Evolutionary conservation across 2,329 filamentous ascomycete genomes (phyloP).

Genomic region (Nannizziopsis barbatae): DNA sequence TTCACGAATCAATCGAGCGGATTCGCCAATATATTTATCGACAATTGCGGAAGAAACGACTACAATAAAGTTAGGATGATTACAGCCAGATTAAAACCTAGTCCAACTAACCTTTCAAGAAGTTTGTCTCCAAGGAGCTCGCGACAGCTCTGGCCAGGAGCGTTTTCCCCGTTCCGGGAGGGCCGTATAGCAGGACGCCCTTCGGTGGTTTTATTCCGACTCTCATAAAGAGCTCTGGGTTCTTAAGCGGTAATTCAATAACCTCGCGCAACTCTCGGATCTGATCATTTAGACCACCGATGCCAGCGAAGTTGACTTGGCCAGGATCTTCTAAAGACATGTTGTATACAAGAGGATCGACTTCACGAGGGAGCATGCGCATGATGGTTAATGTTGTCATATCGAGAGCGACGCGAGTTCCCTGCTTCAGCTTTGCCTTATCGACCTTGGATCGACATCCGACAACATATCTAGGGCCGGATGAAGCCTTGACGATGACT

Average conservation of each 20-base stretch:
- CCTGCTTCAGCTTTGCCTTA: slow-evolving; percentile 94
- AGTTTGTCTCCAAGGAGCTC: slow-evolving; percentile 94
- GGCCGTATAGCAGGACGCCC: slow-evolving; percentile 89
- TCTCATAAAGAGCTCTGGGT: slow-evolving; percentile 90
- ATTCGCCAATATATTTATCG: slow-evolving; percentile 99
- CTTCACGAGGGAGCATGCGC: slow-evolving; percentile 97
- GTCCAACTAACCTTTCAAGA: slow-evolving; percentile 59
- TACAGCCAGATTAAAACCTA: background rate
- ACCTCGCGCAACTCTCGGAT: slow-evolving; percentile 95
- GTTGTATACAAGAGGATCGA: slow-evolving; percentile 97
- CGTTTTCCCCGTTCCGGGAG: slow-evolving; percentile 94
- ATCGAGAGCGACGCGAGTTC: slow-evolving; percentile 90
- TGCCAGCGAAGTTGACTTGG: slow-evolving; percentile 94
- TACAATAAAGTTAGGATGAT: slow-evolving; percentile 28
- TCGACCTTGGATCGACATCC: slow-evolving; percentile 98
- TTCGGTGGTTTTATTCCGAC: slow-evolving; percentile 99
- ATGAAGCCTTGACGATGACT: slow-evolving; percentile 99
- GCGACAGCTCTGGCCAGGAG: slow-evolving; percentile 87
- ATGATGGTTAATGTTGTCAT: slow-evolving; percentile 99
- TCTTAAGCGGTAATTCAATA: slow-evolving; percentile 95
- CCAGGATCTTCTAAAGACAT: slow-evolving; percentile 98
- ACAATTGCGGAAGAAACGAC: slow-evolving; percentile 98
- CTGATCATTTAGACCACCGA: slow-evolving; percentile 95
- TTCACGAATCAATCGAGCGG: slow-evolving; percentile 88
- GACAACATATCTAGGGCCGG: slow-evolving; percentile 92